Evolutionary conservation across 202 grass and related monocot species (phyloP).

Genomic region (Bolboschoenoplectus hybrid): DNA sequence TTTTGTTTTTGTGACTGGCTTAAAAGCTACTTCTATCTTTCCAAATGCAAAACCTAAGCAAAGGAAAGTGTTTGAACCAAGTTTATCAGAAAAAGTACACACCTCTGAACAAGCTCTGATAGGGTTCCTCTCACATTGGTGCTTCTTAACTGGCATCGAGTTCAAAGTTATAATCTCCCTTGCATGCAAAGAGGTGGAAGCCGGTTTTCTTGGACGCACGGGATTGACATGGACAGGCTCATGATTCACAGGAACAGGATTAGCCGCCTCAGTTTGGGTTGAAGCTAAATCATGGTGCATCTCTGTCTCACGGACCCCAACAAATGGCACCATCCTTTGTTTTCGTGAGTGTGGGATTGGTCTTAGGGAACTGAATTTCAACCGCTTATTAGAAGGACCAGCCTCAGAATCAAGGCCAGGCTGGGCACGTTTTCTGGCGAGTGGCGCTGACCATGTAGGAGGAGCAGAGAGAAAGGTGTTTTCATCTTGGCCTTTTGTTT

Average conservation of each 20-base stretch:
- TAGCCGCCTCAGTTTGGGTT: constrained; percentile 48
- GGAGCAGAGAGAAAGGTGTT: constrained; percentile 54
- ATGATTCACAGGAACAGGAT: constrained; percentile 58
- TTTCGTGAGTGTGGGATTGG: constrained; percentile 73
- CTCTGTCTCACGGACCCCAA: constrained; percentile 48
- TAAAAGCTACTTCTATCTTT: background rate
- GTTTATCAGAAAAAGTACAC: constrained; percentile 1
- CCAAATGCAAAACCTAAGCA: constrained; percentile 14
- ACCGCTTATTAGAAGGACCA: constrained; percentile 43
- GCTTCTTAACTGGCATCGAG: constrained; percentile 96
- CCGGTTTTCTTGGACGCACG: constrained; percentile 73
- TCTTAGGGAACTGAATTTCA: constrained; percentile 75
- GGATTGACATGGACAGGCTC: constrained; percentile 49
- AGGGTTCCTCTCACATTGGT: constrained; percentile 74
- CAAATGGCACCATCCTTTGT: constrained; percentile 79
- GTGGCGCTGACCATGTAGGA: constrained; percentile 70
- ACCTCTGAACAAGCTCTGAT: constrained; percentile 90
- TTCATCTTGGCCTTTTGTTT: constrained; percentile 44
- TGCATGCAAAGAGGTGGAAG: constrained; percentile 54
- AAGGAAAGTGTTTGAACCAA: constrained; percentile 32
- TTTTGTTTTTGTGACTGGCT: background rate
- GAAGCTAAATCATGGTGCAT: constrained; percentile 50
- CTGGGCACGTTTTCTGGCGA: constrained; percentile 62
- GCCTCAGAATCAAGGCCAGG: constrained; percentile 44
- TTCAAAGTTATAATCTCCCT: constrained; percentile 75